Percentiles rank a stretch among this genome's conserved stretches.
Evolutionary conservation across 2,329 filamentous ascomycete genomes (phyloP).

Genomic region (Escovopsis sp.): DNA sequence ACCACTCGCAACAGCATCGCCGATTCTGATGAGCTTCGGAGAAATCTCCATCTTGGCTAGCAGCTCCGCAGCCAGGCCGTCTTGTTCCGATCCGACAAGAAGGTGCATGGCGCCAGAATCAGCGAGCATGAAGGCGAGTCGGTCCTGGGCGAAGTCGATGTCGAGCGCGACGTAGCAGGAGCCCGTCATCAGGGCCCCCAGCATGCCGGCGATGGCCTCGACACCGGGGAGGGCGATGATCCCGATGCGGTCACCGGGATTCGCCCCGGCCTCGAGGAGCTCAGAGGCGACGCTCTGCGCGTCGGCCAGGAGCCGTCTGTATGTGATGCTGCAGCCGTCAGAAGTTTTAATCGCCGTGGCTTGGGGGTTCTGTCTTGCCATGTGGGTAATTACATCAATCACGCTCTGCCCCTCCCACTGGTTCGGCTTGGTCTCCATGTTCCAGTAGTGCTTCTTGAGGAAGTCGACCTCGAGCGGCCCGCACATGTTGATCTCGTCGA

Average conservation of each 20-base stretch:
- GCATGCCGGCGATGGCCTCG: conserved; percentile 10
- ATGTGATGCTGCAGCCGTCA: conserved; percentile 10
- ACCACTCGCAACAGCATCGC: conserved; percentile 8
- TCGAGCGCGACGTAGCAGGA: conserved; percentile 13
- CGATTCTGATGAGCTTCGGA: conserved; percentile 8
- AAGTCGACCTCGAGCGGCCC: conserved; percentile 10
- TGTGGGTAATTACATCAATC: conserved; percentile 9
- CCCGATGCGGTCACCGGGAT: conserved; percentile 8
- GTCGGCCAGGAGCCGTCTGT: conserved; percentile 10
- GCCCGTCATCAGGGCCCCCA: conserved; percentile 10
- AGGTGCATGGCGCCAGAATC: conserved; percentile 8
- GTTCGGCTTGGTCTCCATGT: conserved; percentile 8
- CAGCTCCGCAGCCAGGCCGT: conserved; percentile 7
- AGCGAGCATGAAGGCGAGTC: conserved; percentile 12
- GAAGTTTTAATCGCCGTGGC: conserved; percentile 11
- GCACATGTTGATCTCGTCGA: conserved; percentile 11
- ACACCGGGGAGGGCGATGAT: conserved; percentile 10
- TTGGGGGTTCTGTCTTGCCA: conserved; percentile 11
- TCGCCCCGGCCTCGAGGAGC: conserved; percentile 8
- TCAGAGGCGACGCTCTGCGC: conserved; percentile 11
- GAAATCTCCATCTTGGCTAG: conserved; percentile 5
- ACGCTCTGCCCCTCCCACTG: conserved; percentile 10
- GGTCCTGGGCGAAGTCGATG: conserved; percentile 11
- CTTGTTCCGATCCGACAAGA: conserved; percentile 9
- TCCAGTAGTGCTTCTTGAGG: conserved; percentile 10